Evolutionary conservation across 345 rosid species (phyloP).

Genomic region (Melaleuca quinquenervia): DNA sequence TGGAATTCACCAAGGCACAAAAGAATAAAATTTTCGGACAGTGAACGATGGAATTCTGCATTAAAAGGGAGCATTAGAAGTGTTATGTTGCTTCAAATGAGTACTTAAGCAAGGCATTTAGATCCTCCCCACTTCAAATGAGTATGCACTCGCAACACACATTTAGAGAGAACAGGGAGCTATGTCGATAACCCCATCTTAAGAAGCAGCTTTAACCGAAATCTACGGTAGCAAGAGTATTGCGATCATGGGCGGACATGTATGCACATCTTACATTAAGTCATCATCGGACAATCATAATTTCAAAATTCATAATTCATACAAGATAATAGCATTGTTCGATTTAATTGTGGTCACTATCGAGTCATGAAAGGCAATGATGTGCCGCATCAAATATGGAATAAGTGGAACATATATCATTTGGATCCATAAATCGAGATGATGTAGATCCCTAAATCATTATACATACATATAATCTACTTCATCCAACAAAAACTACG

Average conservation of each 20-base stretch:
- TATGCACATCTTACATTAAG: neutral
- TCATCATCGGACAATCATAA: neutral
- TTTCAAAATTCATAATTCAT: neutral
- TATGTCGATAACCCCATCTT: neutral
- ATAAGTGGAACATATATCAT: neutral
- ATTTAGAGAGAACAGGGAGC: neutral
- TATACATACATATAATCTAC: neutral
- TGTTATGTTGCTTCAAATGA: neutral
- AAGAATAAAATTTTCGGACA: neutral
- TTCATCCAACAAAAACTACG: neutral
- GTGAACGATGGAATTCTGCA: neutral
- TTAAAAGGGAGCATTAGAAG: neutral
- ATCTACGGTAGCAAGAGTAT: neutral
- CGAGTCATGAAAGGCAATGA: neutral
- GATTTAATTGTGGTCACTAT: neutral
- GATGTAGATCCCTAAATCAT: neutral
- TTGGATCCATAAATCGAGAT: neutral
- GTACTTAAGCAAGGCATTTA: neutral
- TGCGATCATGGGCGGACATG: neutral
- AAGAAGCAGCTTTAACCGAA: neutral
- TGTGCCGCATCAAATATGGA: neutral
- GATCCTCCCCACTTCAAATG: neutral
- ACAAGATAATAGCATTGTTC: neutral
- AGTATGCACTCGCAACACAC: neutral
- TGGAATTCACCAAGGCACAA: neutral